A percentile compares a stretch with the other conserved stretches of the same genome.
phyloP scores from a whole-genome alignment of 2,329 filamentous ascomycete species.

The Microcyclospora pomicola region DNA sequence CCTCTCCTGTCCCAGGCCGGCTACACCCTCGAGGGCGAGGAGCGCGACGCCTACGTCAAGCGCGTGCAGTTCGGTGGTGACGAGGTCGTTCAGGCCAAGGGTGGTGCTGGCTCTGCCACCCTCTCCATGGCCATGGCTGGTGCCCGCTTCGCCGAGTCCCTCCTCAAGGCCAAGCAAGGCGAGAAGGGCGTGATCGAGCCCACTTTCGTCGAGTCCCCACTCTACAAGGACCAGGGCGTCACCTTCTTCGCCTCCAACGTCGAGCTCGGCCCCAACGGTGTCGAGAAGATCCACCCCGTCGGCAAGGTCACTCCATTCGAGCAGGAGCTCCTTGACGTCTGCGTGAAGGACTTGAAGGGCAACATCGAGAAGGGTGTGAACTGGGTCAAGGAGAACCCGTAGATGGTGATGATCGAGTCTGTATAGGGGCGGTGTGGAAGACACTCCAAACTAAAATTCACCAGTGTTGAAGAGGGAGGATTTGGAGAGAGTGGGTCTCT shows the following conservation, averaged over 20 bases:
- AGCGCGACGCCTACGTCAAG: slow-evolving; percentile 64
- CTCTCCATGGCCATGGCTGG: slow-evolving; percentile 98
- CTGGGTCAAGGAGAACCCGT: slow-evolving; percentile 47
- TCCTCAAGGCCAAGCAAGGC: slow-evolving; percentile 84
- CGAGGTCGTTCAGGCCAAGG: slow-evolving; percentile 98
- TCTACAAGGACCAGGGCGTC: slow-evolving; percentile 96
- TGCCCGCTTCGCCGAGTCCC: slow-evolving; percentile 69
- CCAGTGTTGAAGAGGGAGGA: slow-evolving; percentile 1
- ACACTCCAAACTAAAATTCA: slow-evolving; percentile 4
- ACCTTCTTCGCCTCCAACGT: slow-evolving; percentile 95
- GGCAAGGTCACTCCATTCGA: slow-evolving; percentile 75
- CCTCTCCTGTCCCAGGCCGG: slow-evolving; percentile 90
- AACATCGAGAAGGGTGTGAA: slow-evolving; percentile 88
- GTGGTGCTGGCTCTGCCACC: slow-evolving; percentile 89
- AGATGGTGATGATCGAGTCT: slow-evolving; percentile 7
- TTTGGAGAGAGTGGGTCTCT: background rate
- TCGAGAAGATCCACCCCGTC: slow-evolving; percentile 80
- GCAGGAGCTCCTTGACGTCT: slow-evolving; percentile 77
- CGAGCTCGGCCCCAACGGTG: slow-evolving; percentile 91
- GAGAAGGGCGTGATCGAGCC: slow-evolving; percentile 93
- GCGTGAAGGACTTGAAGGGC: slow-evolving; percentile 70
- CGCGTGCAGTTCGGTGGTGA: slow-evolving; percentile 98
- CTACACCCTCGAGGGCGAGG: slow-evolving; percentile 70
- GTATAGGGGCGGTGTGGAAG: background rate
- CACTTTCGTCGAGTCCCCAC: slow-evolving; percentile 88